These are phyloP conservation scores for Penicillium digitatum DNA, from an alignment of 2,329 filamentous ascomycete genomes.

Conservation along the genomic window DNA sequence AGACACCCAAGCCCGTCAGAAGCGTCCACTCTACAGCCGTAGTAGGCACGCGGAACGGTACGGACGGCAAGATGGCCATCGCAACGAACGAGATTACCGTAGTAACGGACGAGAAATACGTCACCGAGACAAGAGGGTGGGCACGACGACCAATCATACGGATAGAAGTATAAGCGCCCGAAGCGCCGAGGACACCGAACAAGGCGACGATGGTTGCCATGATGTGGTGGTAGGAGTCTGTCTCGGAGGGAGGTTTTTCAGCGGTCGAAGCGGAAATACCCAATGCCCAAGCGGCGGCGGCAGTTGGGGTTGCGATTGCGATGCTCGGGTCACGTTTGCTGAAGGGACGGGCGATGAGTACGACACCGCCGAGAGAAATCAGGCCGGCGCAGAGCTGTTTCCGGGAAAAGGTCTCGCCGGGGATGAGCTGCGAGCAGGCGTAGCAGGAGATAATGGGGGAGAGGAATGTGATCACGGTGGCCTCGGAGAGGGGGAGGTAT, in stretches of 20 bases:
- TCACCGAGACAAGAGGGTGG: constrained; percentile 79
- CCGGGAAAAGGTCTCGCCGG: constrained; percentile 70
- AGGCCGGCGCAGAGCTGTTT: constrained; percentile 72
- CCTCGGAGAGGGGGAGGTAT: constrained; percentile 80
- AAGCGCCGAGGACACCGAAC: constrained; percentile 71
- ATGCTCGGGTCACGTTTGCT: constrained; percentile 6
- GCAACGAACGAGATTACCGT: constrained; percentile 62
- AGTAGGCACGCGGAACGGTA: constrained; percentile 56
- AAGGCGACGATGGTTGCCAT: constrained; percentile 68
- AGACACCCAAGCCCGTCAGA: constrained; percentile 63
- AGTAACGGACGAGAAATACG: constrained; percentile 72
- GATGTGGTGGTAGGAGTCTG: constrained; percentile 62
- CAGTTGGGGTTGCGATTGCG: constrained; percentile 17
- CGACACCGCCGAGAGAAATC: constrained; percentile 71
- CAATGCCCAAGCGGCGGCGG: constrained; percentile 6
- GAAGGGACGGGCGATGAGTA: constrained; percentile 73
- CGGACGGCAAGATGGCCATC: constrained; percentile 54
- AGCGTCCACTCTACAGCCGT: constrained; percentile 61
- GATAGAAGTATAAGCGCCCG: constrained; percentile 71
- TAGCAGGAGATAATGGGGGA: constrained; percentile 75
- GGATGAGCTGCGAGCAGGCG: constrained; percentile 68
- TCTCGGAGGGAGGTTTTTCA: constrained; percentile 30
- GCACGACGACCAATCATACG: constrained; percentile 74
- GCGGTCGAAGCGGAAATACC: constrained; percentile 1
- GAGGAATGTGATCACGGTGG: constrained; percentile 85